A percentile compares a stretch with the other conserved stretches of the same genome.
Evolutionary conservation across 202 grass and related monocot species (phyloP).

Genomic region (Hordeum pubiflorum): DNA sequence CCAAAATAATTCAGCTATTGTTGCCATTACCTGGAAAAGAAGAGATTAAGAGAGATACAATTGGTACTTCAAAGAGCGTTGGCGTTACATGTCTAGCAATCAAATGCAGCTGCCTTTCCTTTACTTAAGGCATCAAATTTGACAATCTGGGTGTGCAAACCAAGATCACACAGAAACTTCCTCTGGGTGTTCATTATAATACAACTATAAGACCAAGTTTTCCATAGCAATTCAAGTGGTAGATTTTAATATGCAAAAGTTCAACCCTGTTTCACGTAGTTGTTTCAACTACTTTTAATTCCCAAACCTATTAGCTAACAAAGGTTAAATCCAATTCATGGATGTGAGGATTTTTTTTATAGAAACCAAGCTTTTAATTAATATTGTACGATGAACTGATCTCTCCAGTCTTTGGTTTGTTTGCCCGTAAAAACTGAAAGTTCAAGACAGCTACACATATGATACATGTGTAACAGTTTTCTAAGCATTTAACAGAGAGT

Average conservation of each 20-base stretch:
- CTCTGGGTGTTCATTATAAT: not conserved
- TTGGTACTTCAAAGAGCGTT: not conserved
- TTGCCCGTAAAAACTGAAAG: not conserved
- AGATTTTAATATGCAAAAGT: not conserved
- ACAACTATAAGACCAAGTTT: not conserved
- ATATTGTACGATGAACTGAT: not conserved
- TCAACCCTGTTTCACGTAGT: not conserved
- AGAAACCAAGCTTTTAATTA: not conserved
- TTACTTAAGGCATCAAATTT: not conserved
- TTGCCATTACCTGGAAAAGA: conserved; percentile 61
- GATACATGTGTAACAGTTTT: not conserved
- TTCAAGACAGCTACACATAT: not conserved
- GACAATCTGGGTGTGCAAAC: not conserved
- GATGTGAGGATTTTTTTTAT: not conserved
- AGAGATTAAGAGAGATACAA: not conserved
- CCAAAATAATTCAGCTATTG: conserved; percentile 72
- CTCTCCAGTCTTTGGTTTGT: not conserved
- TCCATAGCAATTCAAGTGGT: not conserved
- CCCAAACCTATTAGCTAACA: not conserved
- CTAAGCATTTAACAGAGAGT: not conserved
- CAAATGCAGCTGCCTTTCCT: conserved; percentile 3
- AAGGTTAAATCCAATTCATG: not conserved
- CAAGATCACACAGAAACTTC: not conserved
- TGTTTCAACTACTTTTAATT: not conserved
- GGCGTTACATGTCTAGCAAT: not conserved